Base-by-base conservation (phyloP, 148 eudicot genomes). In the Rhododendron henanense region DNA sequence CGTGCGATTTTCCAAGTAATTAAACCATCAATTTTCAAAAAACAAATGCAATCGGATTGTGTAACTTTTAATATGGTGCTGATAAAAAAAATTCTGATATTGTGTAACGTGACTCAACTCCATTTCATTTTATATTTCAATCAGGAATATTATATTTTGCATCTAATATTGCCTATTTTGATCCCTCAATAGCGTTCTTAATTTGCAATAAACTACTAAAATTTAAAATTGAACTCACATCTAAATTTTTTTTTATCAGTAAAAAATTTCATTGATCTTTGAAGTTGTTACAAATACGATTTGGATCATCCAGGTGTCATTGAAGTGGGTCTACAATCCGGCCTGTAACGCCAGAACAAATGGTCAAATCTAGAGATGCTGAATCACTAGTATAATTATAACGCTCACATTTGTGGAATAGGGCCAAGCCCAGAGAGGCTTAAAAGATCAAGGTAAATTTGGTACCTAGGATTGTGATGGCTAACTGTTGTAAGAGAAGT, bases 381-480 rank as follows among this genome's bases (percentile, higher is more conserved):
- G 71, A 63, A n/a, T 13, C 11, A 63, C 11, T 6, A 41, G 45
- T 11, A 28, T 69, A 69, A 35, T 77, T 57, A 81, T 73, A 39
- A 41, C 55, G 48, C 33, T 73, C 10, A 18, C 85, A 74, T 57
- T 59, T 73, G 33, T 82, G 74, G 85, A 82, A 53, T 4, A 55
- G 14, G 28, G 75, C 59, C 25, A 63, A 76, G 83, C 79, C 84
- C 87, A 90, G 88, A 31, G 50, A 67, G 79, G 83, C 86, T 87
- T 89, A 57, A 87, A 83, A 71, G 78, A 16, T 82, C 76, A 53
- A 48, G 83, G 85, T 79, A 89, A 89, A 83, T 93, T 86, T 90
- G 90, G 91, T 90, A 89, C 85, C 82, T 87, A 67, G 88, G 96
- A 94, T 89, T 88, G 91, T 89, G 94, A 94, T 93, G 91, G 88